Evolutionary conservation across 176 grass and related monocot genomes (phyloP), one percentile per base, ranked within the genome.

Genomic region (Miscanthus lutarioriparius): DNA sequence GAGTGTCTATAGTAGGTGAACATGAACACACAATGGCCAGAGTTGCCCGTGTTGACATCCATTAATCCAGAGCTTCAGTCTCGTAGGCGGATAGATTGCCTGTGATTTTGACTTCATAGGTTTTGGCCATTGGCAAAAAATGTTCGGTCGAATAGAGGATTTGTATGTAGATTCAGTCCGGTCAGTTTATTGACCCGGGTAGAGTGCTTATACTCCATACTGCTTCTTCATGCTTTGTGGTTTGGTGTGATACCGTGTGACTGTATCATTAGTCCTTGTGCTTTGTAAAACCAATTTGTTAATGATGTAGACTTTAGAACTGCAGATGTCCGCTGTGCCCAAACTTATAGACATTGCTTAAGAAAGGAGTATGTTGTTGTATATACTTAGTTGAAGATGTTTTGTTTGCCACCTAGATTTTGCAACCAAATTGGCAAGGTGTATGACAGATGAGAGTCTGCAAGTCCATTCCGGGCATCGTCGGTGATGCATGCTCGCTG

Each of bases 31-130:
- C 74, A 85, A 76, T 83, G 83, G 59, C 56, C 83, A 33, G 67
- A 82, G 61, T 67, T 90, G 80, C 85, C 45, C 53, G 43, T 68
- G 64, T 87, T 67, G 84, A 71, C 75, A 28, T 26, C 79, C 35
- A 49, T 72, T 87, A 78, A 82, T 86, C 75, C 37, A 37, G 67
- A 32, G 73, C 73, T 69, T 84, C 35, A 63, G 51, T 43, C 75
- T 86, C 14, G 58, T 69, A 80, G 74, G 49, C 67, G 30, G 74
- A 72, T 76, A 85, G 72, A 40, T 78, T 70, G 73, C 63, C 54
- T 48, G 59, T 40, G 72, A 75, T 72, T 59, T 91, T 74, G 27
- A 30, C 75, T 79, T 53, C 5, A 53, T 76, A 91, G 81, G 70
- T 43, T 87, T 87, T 71, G 32, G 17, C 10, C 6, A 28, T 79